Base-by-base conservation (phyloP, 306 rosid species). In the Senna tora region DNA sequence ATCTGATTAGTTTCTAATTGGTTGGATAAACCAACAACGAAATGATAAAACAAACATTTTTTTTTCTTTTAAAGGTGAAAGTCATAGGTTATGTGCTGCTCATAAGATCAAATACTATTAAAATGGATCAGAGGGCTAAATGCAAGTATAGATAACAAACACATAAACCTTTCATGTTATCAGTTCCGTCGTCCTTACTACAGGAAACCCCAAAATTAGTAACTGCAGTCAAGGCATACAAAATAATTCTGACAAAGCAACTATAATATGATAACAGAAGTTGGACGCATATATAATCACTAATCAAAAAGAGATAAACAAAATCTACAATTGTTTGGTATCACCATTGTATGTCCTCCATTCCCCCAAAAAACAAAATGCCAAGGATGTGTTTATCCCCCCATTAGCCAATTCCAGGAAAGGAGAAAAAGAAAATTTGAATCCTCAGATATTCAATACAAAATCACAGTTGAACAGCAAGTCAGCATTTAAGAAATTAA, bases 131-230 rank as follows among this genome's bases (percentile, higher is more conserved):
- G 0, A 14, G 46, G 11, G 19, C 73, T 36, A 14, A 14, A 22
- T 69, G 53, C 25, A 30, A 68, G 9, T 49, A 12, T 15, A 53
- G 20, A 57, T 28, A 67, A 56, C 9, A 68, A 43, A 69, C 76
- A 64, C 50, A 53, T 71, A 65, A 61, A 71, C 64, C 73, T 45
- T 38, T 64, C 68, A 11, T 7, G 64, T 53, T 39, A 72, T 42
- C 63, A 36, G 30, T 65, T 71, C 78, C 70, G 32, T 38, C 71
- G 66, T 28, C 75, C 38, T 71, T 5, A 72, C 67, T 52, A 45
- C 51, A 66, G 68, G 42, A 72, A 81, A 59, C 46, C 52, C 58
- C 75, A 36, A 76, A 39, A 73, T 36, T 32, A 76, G 20, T 52
- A 54, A 81, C 72, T 51, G 61, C 75, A 65, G 36, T 36, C 60